Conservation (phyloP, 139 green algal species). For the Closterium sp. region DNA sequence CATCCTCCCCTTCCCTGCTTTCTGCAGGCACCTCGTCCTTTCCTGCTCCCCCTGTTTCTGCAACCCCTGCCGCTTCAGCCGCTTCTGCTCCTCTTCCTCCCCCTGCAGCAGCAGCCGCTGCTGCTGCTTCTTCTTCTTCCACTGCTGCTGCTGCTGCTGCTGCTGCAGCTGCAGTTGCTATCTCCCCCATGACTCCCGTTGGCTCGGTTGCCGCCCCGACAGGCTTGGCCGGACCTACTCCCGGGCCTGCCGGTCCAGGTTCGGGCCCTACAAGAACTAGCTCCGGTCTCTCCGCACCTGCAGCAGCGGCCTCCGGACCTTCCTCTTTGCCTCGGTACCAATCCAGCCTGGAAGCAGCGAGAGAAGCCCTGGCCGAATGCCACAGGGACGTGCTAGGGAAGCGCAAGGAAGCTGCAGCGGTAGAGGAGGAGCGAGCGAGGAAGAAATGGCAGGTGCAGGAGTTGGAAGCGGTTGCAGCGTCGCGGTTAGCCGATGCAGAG, state of each 20-base stretch:
- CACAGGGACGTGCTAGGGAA: conserved; percentile 36
- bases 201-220: background rate
- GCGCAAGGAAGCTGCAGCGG: background rate
- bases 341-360: background rate
- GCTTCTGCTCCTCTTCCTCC: background rate
- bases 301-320: background rate
- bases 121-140: background rate
- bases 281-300: conserved; percentile 2
- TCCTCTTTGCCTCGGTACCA: background rate
- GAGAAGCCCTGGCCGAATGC: conserved; percentile 18
- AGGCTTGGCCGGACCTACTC: background rate
- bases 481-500: background rate
- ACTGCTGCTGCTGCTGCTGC: background rate
- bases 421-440: conserved; percentile 17
- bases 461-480: conserved; percentile 2
- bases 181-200: background rate
- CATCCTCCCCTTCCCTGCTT: no score
- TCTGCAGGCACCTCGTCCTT: background rate
- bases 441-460: conserved; percentile 33
- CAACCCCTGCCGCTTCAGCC: background rate
- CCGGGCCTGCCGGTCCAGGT: conserved; percentile 7
- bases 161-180: background rate
- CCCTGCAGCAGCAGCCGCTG: background rate
- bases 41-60: background rate
- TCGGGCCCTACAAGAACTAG: conserved; percentile 27